A percentile compares a stretch with the other conserved stretches of the same genome.
Conservation (phyloP, 2,329 filamentous ascomycete genomes). For the Dactylellina sp. region DNA sequence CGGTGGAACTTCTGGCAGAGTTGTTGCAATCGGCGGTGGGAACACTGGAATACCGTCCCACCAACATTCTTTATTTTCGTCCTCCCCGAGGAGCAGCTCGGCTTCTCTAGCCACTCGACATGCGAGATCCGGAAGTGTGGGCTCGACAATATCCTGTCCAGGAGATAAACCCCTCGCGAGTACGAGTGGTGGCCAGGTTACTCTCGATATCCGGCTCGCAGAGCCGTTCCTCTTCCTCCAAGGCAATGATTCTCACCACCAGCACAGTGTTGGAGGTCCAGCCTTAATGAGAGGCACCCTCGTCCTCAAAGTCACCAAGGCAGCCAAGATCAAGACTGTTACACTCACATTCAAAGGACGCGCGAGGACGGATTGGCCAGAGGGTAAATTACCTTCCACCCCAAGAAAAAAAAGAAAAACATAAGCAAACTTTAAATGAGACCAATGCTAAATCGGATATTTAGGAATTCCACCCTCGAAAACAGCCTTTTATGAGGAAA, state of each 20-base stretch:
- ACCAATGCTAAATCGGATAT: slow-evolving; percentile 5
- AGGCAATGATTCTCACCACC: slow-evolving; percentile 76
- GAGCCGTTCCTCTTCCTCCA: slow-evolving; percentile 84
- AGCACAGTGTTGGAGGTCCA: slow-evolving; percentile 72
- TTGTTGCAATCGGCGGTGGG: slow-evolving; percentile 57
- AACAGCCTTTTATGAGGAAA: slow-evolving; percentile 83
- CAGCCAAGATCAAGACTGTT: slow-evolving; percentile 91
- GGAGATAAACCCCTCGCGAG: slow-evolving; percentile 78
- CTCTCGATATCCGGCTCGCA: slow-evolving; percentile 78
- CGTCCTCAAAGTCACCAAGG: slow-evolving; percentile 84
- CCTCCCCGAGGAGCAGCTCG: slow-evolving; percentile 49
- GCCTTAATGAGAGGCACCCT: slow-evolving; percentile 87
- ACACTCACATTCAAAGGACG: slow-evolving; percentile 86
- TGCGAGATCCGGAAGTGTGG: slow-evolving; percentile 44
- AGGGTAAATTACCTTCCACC: slow-evolving; percentile 68
- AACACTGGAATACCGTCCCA: slow-evolving; percentile 60
- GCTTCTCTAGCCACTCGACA: slow-evolving; percentile 43
- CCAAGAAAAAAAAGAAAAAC: slow-evolving; percentile 1
- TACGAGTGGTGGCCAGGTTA: slow-evolving; percentile 74
- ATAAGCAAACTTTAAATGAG: slow-evolving; percentile 14
- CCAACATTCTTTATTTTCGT: slow-evolving; percentile 44
- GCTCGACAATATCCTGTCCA: slow-evolving; percentile 45
- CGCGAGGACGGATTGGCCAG: slow-evolving; percentile 93
- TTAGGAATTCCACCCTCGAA: slow-evolving; percentile 86
- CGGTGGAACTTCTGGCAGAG: slow-evolving; percentile 58